Percentiles rank a stretch among this genome's conserved stretches.
Conservation (phyloP, 2,329 filamentous ascomycete species). For the Cytospora leucostoma region DNA sequence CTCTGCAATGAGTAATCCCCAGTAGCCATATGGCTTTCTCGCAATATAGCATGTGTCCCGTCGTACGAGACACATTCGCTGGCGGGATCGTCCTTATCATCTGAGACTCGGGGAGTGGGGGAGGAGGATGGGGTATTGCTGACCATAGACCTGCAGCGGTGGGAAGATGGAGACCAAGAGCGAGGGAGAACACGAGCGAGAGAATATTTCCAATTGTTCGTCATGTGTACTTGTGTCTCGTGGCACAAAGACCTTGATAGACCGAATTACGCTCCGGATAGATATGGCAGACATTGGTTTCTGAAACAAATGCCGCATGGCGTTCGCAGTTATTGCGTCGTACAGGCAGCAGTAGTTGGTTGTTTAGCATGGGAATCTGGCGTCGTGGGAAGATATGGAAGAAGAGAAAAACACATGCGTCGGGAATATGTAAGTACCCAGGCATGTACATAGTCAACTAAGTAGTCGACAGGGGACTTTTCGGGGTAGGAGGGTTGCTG, state of each 20-base stretch:
- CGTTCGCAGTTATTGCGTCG: slow-evolving; percentile 14
- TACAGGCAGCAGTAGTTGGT: not conserved
- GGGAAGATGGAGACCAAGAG: not conserved
- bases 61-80: slow-evolving; percentile 9
- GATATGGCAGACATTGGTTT: slow-evolving; percentile 6
- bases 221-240: slow-evolving; percentile 2
- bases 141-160: slow-evolving; percentile 21
- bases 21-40: slow-evolving; percentile 21
- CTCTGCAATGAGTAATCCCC: slow-evolving; percentile 7
- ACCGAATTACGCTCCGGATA: slow-evolving; percentile 7
- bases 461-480: not conserved
- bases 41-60: slow-evolving; percentile 18
- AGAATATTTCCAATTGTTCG: not conserved
- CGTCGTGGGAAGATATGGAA: slow-evolving; percentile 1
- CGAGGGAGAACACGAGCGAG: not conserved
- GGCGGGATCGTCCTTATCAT: slow-evolving; percentile 11
- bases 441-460: not conserved
- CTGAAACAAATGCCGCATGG: slow-evolving; percentile 27
- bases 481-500: not conserved
- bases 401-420: not conserved
- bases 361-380: not conserved
- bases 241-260: not conserved
- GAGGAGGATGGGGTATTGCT: not conserved
- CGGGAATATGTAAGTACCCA: not conserved
- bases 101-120: not conserved